phyloP scores from a whole-genome alignment of 371 early-diverging fungal genomes.

The Ecytonucleospora hepatopenaei region DNA sequence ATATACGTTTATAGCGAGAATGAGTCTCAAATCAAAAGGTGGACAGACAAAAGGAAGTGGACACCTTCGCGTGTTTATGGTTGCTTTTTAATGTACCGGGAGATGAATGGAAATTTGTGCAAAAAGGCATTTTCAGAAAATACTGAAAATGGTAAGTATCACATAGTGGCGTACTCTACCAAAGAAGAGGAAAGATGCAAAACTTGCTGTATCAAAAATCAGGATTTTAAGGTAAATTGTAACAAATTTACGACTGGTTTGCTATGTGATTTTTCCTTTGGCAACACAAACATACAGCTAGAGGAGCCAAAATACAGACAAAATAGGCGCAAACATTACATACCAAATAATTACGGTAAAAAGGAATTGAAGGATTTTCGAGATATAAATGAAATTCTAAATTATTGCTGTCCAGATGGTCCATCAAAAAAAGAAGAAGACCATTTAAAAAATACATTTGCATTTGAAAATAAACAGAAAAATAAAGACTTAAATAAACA shows the following conservation, averaged over 20 bases:
- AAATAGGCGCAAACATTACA: not conserved
- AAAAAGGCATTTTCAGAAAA: constrained; percentile 22
- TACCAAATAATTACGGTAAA: not conserved
- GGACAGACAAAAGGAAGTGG: constrained; percentile 58
- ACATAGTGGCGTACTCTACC: constrained; percentile 3
- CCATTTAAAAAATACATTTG: not conserved
- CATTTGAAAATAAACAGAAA: not conserved
- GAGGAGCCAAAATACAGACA: not conserved
- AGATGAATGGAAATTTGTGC: constrained; percentile 40
- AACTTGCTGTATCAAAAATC: constrained; percentile 3
- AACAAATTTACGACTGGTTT: not conserved
- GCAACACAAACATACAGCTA: not conserved
- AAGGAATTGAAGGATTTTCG: not conserved
- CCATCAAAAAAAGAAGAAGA: not conserved
- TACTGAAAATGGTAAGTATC: constrained; percentile 11
- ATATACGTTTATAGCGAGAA: constrained; percentile 53
- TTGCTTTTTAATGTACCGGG: constrained; percentile 55
- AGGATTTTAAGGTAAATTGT: not conserved
- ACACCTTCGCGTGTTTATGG: constrained; percentile 55
- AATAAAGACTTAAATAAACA: not conserved
- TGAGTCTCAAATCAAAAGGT: constrained; percentile 52
- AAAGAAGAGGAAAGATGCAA: not conserved
- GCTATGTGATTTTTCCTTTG: not conserved
- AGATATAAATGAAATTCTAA: not conserved
- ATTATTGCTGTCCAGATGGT: not conserved